Evolutionary conservation across 352 stramenopile genomes (phyloP), one percentile per base, ranked within the genome.

Genomic region (Pythium myriotylum): DNA sequence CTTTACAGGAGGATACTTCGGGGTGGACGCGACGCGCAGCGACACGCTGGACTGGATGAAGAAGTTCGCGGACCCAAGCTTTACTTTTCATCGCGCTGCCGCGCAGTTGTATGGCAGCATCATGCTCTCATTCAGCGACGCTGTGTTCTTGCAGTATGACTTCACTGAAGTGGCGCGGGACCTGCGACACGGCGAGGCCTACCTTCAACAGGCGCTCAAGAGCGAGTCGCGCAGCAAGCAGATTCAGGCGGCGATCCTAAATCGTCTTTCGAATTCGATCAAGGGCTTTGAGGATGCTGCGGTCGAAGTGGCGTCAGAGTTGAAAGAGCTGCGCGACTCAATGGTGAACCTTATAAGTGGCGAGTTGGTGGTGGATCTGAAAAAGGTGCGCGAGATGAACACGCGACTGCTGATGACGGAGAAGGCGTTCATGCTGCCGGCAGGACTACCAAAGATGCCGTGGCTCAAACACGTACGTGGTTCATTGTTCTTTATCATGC

Each of bases 71-170:
- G 85, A 94, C 55, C 83, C 85, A 23, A 63, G 65, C 4, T 92
- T 92, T 40, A 73, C 73, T 32, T 92, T 91, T 54, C 82, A 94
- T 45, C 81, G 83, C 26, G 79, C 85, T 1, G 81, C 80, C 17
- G 81, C 85, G 10, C 78, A 94, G 68, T 71, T 94, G 19, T 94
- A 94, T 55, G 83, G 83, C 19, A 90, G 83, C 59, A 74, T 92
- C 27, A 64, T 92, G 60, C 60, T 92, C 14, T 86, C 77, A 20
- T 91, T 91, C 62, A 91, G 77, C 29, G 81, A 94, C 62, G 66
- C 83, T 1, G 74, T 92, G n/a, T 94, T 94, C 40, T 33, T 94
- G 16, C 85, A 88, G 65, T 94, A 94, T 66, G 85, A 94, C 61
- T 94, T 94, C 62, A 88, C 74, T 0, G 85, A 92, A 54, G 68